Base-by-base conservation (phyloP, 2,329 filamentous ascomycete species). In the Monosporascus sp. region DNA sequence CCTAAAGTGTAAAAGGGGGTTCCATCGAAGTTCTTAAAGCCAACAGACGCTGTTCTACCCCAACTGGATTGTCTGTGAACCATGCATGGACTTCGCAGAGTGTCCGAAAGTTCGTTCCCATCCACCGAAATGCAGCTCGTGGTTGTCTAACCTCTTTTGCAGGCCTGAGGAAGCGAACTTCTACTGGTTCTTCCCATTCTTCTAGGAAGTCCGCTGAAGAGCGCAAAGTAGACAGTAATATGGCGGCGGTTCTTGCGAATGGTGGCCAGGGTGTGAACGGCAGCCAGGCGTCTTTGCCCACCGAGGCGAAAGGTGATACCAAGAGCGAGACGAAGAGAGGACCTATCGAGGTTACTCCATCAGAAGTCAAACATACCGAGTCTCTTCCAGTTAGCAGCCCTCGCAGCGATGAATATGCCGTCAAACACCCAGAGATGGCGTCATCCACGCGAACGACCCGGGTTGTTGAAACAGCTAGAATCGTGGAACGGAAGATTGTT, bases 401-500 rank as follows among this genome's bases (percentile, higher is more conserved):
- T 14, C 51, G 37, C 16, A 41, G 52, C 16, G 47, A 51, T 17
- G 51, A 54, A 20, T 31, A 31, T 31, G 9, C 27, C 27, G 27
- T 31, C 27, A 31, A 31, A 31, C 27, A 31, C 9, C 3, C 48
- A 43, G 3, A 51, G 38, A 43, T 50, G 40, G 38, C 47, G 5
- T 47, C 49, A 5, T 56, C 52, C n/a, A 55, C 63, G 31, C 55
- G 58, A 41, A 45, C 61, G 20, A 59, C 55, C 24, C 59, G 59
- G n/a, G 51, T 63, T 27, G 52, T 58, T 35, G 60, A 65, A 46
- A 58, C 54, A 48, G 56, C 54, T 19, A 55, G 38, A 44, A 48
- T 40, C 35, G 54, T 58, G 19, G 58, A 60, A 41, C 57, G 58
- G 27, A 57, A 49, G 20, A 52, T 61, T 43, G 60, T 66, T 19